Base-by-base conservation (phyloP, 176 grass and related monocot genomes). In the Saccharum officinarum region DNA sequence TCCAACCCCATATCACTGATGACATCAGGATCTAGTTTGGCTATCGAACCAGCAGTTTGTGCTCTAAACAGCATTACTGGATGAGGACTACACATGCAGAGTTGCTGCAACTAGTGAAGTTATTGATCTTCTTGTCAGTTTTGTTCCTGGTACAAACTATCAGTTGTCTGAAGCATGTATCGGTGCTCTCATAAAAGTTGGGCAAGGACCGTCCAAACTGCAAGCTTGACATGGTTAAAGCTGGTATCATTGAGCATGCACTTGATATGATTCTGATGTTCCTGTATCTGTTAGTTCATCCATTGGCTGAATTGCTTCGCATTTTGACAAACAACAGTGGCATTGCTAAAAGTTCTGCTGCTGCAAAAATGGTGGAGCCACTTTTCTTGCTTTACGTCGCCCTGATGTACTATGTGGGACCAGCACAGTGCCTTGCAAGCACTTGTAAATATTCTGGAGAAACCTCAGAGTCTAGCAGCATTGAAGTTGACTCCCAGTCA, bases 191-290 rank as follows among this genome's bases (percentile, higher is more conserved):
- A 95, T 98, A 83, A 98, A 98, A 98, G 83, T 83, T 98, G 80
- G 96, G 96, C 47, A 98, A 94, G 84, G 96, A 98, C 39, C 89
- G 96, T 47, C 96, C 92, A 80, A 90, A 95, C 63, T 98, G 93
- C 73, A 98, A 98, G 67, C 83, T 98, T 75, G 93, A 98, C 75
- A 98, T 98, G 96, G 90, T 98, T 71, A 98, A 98, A 85, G 88
- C 91, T 94, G 93, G 93, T 67, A 83, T 98, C 76, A 94, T 98
- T 79, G 96, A 94, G 73, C 94, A 93, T 89, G 90, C 90, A 18
- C 96, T 95, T 75, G 85, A 92, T 83, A 94, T 98, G 93, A 92
- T 98, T 86, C 91, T 88, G 96, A 98, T 83, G 96, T 92, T 73
- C 93, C 96, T 84, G 83, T 88, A 79, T 69, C 89, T 75, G 88